These are phyloP conservation scores for Fraxinus sp. DNA, from an alignment of 305 asterid species.

Conservation along the genomic window DNA sequence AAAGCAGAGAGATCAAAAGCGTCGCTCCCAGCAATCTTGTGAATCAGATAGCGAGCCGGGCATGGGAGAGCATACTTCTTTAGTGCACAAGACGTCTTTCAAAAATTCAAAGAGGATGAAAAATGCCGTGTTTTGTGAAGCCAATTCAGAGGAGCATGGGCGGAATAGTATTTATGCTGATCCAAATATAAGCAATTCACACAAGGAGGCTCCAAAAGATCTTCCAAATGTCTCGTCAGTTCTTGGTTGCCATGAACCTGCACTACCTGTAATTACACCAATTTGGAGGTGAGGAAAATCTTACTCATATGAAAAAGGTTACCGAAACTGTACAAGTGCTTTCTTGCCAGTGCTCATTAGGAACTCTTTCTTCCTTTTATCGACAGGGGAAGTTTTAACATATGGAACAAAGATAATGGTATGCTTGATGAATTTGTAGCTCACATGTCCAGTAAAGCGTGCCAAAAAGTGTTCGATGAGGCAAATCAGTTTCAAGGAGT, in stretches of 20 bases:
- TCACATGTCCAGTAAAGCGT: constrained; percentile 50
- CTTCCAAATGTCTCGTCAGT: background rate
- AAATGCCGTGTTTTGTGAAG: background rate
- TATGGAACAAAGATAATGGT: constrained; percentile 25
- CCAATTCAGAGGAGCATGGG: background rate
- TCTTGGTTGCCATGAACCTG: constrained; percentile 19
- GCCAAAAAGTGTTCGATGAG: constrained; percentile 35
- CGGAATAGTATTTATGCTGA: constrained; percentile 1
- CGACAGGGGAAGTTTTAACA: constrained; percentile 51
- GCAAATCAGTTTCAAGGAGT: constrained; percentile 19
- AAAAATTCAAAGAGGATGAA: constrained; percentile 13
- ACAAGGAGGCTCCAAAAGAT: constrained; percentile 9
- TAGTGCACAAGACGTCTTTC: background rate
- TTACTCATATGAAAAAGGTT: background rate
- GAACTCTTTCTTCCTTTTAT: constrained; percentile 2
- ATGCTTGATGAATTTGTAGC: constrained; percentile 36
- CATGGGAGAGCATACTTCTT: background rate
- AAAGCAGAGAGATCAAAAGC: background rate
- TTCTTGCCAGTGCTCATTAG: background rate
- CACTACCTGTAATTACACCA: constrained; percentile 43
- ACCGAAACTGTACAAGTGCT: background rate
- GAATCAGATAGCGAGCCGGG: constrained; percentile 4
- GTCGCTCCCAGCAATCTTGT: background rate
- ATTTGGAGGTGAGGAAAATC: constrained; percentile 65
- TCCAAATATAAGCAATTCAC: background rate